Evolutionary conservation across 2,329 filamentous ascomycete species (phyloP).

Genomic region (Macrophomina tecta): DNA sequence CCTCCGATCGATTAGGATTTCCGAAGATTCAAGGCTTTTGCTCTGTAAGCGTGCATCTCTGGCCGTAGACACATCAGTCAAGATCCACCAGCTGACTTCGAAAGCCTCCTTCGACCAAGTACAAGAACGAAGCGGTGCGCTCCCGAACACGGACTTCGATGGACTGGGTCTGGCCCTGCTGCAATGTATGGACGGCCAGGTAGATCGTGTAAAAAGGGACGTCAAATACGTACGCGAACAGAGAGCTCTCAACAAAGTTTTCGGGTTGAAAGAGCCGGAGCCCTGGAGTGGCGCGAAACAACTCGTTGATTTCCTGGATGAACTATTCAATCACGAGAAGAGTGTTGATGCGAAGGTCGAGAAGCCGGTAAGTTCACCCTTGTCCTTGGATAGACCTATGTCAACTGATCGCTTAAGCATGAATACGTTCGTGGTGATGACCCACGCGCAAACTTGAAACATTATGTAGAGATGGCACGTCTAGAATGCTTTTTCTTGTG

Average conservation of each 20-base stretch:
- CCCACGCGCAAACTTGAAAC: neutral
- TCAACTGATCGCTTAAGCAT: neutral
- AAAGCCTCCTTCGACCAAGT: neutral
- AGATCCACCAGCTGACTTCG: neutral
- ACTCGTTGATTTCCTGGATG: neutral
- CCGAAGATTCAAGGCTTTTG: neutral
- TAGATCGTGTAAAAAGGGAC: neutral
- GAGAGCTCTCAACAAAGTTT: neutral
- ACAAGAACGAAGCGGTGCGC: neutral
- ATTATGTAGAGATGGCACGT: neutral
- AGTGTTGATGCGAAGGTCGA: neutral
- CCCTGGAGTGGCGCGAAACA: neutral
- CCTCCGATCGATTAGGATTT: neutral
- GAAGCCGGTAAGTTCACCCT: neutral
- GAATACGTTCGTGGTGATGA: neutral
- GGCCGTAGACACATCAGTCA: neutral
- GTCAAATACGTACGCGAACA: neutral
- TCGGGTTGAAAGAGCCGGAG: neutral
- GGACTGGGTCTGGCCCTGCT: neutral
- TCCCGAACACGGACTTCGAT: conserved; percentile 3
- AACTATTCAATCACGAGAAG: neutral
- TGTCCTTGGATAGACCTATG: neutral
- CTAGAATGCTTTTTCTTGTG: neutral
- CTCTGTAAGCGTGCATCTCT: neutral
- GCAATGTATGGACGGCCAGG: neutral